These are phyloP conservation scores for Sanghuangporus baumii DNA, from an alignment of 1,284 basidiomycete genomes.

Conservation along the genomic window DNA sequence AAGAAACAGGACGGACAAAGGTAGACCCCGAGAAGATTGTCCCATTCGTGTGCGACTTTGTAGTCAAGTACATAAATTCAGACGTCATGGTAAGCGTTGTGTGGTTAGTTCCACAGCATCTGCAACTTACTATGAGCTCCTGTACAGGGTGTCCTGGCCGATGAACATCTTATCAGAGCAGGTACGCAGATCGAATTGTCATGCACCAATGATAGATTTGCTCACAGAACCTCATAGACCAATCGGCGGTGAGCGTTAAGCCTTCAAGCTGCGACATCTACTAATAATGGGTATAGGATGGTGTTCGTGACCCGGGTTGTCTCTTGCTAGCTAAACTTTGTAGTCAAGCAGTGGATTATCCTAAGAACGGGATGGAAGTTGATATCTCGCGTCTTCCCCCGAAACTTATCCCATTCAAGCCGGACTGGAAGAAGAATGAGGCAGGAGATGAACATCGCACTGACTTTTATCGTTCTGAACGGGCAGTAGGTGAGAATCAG, in stretches of 20 bases:
- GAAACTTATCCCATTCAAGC: constrained; percentile 56
- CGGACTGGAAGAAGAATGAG: constrained; percentile 73
- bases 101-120: too few relatives aligned
- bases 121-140: background rate
- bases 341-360: constrained; percentile 66
- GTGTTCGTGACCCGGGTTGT: constrained; percentile 62
- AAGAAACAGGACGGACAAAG: constrained; percentile 24
- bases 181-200: constrained; percentile 36
- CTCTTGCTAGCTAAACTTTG: constrained; percentile 60
- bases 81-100: constrained; percentile 70
- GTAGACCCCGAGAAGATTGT: constrained; percentile 56
- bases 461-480: constrained; percentile 65
- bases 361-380: constrained; percentile 65
- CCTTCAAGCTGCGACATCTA: constrained; percentile 11
- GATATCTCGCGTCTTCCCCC: constrained; percentile 44
- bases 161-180: constrained; percentile 68
- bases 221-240: constrained; percentile 38
- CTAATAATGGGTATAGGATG: constrained; percentile 37
- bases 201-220: background rate
- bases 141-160: constrained; percentile 57
- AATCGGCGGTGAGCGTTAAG: constrained; percentile 46
- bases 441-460: constrained; percentile 47
- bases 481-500: constrained; percentile 48
- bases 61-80: constrained; percentile 79
- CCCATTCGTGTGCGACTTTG: constrained; percentile 74